Base-by-base conservation (phyloP, 2,329 filamentous ascomycete genomes). In the Fusarium sacchari region DNA sequence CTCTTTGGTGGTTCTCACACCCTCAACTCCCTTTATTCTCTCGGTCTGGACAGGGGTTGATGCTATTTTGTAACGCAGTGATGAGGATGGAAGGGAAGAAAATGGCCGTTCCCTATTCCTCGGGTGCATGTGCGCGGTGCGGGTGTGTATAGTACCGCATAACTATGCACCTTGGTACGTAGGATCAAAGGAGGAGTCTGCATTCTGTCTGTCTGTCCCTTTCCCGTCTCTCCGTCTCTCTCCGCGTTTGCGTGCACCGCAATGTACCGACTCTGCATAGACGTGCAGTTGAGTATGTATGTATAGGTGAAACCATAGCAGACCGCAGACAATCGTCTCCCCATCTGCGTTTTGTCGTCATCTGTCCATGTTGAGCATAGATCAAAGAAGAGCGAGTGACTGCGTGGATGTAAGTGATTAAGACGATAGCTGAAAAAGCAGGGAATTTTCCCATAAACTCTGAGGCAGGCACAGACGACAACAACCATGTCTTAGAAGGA, bases 201-300 rank as follows among this genome's bases (percentile, higher is more conserved):
- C 55, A 58, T 58, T 39, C 32, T 28, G 36, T 55, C 50, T 59
- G 46, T 58, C 37, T 61, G 44, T 53, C 58, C 59, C 71, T 53
- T 59, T 53, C 72, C 67, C 53, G 39, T 55, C 67, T 67, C 64
- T 74, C 71, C 64, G 58, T 67, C 60, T 70, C 72, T 74, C 68
- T 74, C 72, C 72, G 68, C 72, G 64, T 63, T 74, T 72, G 64
- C 47, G 60, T 53, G 55, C 60, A 47, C 67, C 67, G 56, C 53
- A 32, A 74, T 74, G 62, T 71, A 73, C 72, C 71, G 64, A 69
- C 56, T 74, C 52, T 73, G 71, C 67, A 72, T 74, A 32, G 47
- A 55, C 34, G 39, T 50, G 56, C 47, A 55, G 39, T 43, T 52
- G 64, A 47, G 18, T 53, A 34, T 44, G 18, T 53, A 34, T 44